A percentile compares a stretch with the other conserved stretches of the same genome.
phyloP scores from a whole-genome alignment of 2,329 filamentous ascomycete genomes.

The Verticillium tricorpus region DNA sequence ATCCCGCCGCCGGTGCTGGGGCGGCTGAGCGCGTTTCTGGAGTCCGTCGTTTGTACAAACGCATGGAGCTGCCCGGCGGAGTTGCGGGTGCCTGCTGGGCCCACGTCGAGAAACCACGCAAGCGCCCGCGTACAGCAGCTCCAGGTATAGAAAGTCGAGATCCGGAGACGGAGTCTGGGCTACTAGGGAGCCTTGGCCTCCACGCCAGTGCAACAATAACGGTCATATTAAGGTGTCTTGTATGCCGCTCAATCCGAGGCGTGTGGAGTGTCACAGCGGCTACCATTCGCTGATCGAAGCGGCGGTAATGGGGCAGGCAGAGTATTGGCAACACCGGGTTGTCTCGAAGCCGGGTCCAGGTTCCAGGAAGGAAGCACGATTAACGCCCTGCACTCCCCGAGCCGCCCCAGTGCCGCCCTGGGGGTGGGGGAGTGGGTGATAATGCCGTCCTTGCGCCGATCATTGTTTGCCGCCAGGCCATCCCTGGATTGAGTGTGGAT shows the following conservation, averaged over 20 bases:
- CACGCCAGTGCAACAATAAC: not conserved
- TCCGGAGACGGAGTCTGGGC: not conserved
- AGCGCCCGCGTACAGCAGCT: not conserved
- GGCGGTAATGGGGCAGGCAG: not conserved
- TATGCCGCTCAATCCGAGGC: not conserved
- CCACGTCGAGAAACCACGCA: not conserved
- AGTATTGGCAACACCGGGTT: not conserved
- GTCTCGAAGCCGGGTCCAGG: not conserved
- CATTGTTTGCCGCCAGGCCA: not conserved
- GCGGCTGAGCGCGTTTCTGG: not conserved
- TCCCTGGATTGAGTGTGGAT: not conserved
- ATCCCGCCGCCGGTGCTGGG: not conserved
- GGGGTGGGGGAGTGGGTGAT: not conserved
- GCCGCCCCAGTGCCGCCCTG: not conserved
- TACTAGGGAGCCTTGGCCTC: not conserved
- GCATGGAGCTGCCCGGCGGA: not conserved
- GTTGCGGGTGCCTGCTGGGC: not conserved
- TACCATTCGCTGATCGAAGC: not conserved
- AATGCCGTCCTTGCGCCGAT: not conserved
- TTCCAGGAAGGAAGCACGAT: not conserved
- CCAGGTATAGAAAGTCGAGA: not conserved
- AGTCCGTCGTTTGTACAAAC: not conserved
- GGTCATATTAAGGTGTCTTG: not conserved
- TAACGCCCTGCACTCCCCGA: not conserved
- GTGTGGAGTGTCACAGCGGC: not conserved